phyloP scores from a whole-genome alignment of 139 green algal species.

The Edaphochlamys debaryana region DNA sequence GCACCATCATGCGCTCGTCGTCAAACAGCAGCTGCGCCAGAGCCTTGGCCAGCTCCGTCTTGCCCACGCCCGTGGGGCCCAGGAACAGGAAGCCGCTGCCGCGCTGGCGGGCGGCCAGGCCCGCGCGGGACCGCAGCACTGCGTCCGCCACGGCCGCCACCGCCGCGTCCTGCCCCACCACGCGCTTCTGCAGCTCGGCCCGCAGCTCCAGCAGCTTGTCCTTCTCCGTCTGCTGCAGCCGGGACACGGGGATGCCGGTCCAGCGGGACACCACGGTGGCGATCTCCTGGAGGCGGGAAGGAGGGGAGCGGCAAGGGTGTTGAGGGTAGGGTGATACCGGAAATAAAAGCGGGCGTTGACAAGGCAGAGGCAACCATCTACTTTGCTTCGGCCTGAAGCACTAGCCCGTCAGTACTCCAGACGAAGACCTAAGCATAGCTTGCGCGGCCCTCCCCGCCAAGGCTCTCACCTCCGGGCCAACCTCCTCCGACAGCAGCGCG shows the following conservation, averaged over 20 bases:
- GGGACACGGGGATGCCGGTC: slow-evolving; percentile 86
- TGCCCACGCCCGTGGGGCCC: slow-evolving; percentile 92
- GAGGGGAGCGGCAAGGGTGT: slow-evolving; percentile 51
- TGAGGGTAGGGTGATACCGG: neutral
- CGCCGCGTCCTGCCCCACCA: slow-evolving; percentile 90
- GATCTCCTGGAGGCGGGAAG: no score
- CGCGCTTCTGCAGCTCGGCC: slow-evolving; percentile 89
- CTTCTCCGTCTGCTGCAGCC: slow-evolving; percentile 73
- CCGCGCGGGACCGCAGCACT: slow-evolving; percentile 77
- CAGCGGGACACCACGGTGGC: slow-evolving; percentile 85
- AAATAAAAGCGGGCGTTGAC: no score
- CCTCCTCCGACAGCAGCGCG: slow-evolving; percentile 87
- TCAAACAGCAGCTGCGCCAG: slow-evolving; percentile 94
- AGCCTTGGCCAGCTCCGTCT: slow-evolving; percentile 97
- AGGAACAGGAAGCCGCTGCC: slow-evolving; percentile 91
- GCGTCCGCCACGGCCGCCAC: slow-evolving; percentile 93
- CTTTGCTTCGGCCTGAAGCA: no score
- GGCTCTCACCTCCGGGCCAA: slow-evolving; percentile 82
- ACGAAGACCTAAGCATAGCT: no score
- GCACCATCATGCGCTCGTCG: slow-evolving; percentile 81
- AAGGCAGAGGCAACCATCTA: no score
- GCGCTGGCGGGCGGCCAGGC: slow-evolving; percentile 50
- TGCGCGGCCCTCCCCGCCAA: no score
- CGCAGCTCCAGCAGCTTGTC: slow-evolving; percentile 93
- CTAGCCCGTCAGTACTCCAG: no score